Evolutionary conservation across 495 filamentous ascomycete species (phyloP).

Genomic region (Astrocystis sublimbata): DNA sequence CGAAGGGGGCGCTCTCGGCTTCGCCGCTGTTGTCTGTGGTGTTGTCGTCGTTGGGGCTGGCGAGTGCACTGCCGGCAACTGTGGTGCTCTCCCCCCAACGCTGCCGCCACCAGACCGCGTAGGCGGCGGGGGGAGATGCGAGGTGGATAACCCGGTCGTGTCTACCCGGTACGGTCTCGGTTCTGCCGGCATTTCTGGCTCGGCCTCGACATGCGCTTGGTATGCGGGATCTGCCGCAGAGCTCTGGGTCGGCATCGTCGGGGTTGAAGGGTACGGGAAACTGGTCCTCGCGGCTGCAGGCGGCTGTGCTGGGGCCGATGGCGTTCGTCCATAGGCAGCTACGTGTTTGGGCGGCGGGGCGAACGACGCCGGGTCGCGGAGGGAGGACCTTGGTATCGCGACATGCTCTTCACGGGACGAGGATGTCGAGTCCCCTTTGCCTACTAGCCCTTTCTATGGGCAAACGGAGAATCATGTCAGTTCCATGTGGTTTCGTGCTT

Average conservation of each 20-base stretch:
- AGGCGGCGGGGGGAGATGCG: slow-evolving; percentile 72
- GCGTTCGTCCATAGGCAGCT: slow-evolving; percentile 24
- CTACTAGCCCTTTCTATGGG: slow-evolving; percentile 47
- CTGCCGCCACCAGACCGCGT: slow-evolving; percentile 54
- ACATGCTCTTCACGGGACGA: slow-evolving; percentile 38
- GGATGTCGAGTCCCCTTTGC: slow-evolving; percentile 37
- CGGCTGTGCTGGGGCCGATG: slow-evolving; percentile 39
- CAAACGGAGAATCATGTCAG: slow-evolving; percentile 2
- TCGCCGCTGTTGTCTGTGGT: slow-evolving; percentile 34
- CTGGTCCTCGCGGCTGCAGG: background rate
- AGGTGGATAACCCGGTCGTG: slow-evolving; percentile 69
- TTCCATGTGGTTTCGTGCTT: no score
- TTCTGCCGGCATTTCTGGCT: slow-evolving; percentile 36
- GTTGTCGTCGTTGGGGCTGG: background rate
- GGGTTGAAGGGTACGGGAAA: background rate
- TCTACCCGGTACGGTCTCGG: slow-evolving; percentile 69
- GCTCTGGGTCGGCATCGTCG: background rate
- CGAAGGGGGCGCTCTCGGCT: slow-evolving; percentile 66
- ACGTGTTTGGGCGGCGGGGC: slow-evolving; percentile 75
- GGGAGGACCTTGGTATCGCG: slow-evolving; percentile 68
- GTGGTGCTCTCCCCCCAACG: slow-evolving; percentile 38
- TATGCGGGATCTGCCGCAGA: background rate
- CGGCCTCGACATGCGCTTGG: slow-evolving; percentile 31
- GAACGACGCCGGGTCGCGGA: slow-evolving; percentile 83
- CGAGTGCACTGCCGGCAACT: slow-evolving; percentile 26